Evolutionary conservation across 208 protist genomes (phyloP).

Genomic region (Wallacemonas sp.): DNA sequence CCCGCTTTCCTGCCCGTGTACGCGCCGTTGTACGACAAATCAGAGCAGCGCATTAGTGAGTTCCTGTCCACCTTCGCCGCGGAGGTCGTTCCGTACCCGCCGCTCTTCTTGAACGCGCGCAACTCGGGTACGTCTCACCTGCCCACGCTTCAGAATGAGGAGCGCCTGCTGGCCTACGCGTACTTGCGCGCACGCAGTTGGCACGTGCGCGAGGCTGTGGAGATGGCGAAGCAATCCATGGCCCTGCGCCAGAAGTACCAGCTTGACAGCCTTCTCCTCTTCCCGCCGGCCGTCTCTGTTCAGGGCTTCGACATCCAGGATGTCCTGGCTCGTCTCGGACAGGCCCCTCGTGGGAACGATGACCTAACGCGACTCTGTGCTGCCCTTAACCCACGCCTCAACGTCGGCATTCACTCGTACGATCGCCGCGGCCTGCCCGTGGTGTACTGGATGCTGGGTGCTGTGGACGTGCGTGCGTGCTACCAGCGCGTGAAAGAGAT

Average conservation of each 20-base stretch:
- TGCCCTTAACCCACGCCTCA: constrained; percentile 1
- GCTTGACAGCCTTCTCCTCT: constrained; percentile 18
- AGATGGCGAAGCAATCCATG: constrained; percentile 15
- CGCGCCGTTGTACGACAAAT: constrained; percentile 24
- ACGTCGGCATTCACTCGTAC: constrained; percentile 53
- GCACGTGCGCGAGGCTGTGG: constrained; percentile 25
- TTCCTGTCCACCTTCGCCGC: constrained; percentile 8
- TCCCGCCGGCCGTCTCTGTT: constrained; percentile 21
- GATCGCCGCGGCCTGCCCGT: constrained; percentile 57
- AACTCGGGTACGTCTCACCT: constrained; percentile 13
- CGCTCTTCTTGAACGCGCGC: constrained; percentile 4
- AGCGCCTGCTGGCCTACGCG: constrained; percentile 23
- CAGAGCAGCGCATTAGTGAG: constrained; percentile 21
- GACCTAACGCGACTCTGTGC: constrained; percentile 9
- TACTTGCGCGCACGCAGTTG: constrained; percentile 21
- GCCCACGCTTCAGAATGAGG: constrained; percentile 25
- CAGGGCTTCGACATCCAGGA: constrained; percentile 23
- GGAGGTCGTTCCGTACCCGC: constrained; percentile 18
- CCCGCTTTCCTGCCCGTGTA: constrained; percentile 14
- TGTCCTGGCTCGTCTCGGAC: constrained; percentile 11
- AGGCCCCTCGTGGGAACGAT: constrained; percentile 6
- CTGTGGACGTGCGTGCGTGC: constrained; percentile 32
- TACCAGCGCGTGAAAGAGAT: constrained; percentile 38
- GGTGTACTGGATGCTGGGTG: constrained; percentile 37
- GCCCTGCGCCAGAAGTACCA: constrained; percentile 12